Conservation (phyloP, 176 grass and related monocot species). For the Carex cristatella region DNA sequence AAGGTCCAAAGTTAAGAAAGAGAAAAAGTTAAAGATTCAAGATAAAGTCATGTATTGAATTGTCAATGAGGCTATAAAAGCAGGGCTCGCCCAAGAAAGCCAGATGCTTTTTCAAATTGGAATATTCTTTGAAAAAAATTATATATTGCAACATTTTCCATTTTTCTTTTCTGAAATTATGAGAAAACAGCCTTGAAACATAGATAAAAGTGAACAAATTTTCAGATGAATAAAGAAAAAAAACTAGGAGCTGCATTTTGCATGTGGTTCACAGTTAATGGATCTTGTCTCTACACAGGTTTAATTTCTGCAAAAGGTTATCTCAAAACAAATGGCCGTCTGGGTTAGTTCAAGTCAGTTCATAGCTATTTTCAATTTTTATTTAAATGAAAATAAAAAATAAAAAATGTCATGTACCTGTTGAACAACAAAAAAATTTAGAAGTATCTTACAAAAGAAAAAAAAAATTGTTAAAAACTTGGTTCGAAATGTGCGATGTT, state of each 20-base stretch:
- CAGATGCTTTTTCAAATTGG: background rate
- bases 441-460: background rate
- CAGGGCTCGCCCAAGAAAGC: constrained; percentile 26
- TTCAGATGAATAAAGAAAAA: background rate
- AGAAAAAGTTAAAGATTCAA: constrained; percentile 22
- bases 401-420: background rate
- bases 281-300: no score
- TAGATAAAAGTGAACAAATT: background rate
- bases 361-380: background rate
- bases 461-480: background rate
- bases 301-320: no score
- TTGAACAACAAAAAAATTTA: background rate
- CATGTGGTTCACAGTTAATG: background rate
- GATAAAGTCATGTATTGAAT: constrained; percentile 27
- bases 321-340: no score
- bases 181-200: background rate
- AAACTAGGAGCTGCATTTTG: background rate
- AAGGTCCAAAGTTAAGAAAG: background rate
- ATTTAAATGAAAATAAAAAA: background rate
- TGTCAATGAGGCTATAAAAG: constrained; percentile 21
- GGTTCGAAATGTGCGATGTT: background rate
- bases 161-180: background rate
- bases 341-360: background rate
- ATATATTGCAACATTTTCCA: background rate
- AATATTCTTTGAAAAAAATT: constrained; percentile 14